A percentile compares a stretch with the other conserved stretches of the same genome.
phyloP scores from a whole-genome alignment of 768 basidiomycete genomes.

The Boletus subcaerulescens region DNA sequence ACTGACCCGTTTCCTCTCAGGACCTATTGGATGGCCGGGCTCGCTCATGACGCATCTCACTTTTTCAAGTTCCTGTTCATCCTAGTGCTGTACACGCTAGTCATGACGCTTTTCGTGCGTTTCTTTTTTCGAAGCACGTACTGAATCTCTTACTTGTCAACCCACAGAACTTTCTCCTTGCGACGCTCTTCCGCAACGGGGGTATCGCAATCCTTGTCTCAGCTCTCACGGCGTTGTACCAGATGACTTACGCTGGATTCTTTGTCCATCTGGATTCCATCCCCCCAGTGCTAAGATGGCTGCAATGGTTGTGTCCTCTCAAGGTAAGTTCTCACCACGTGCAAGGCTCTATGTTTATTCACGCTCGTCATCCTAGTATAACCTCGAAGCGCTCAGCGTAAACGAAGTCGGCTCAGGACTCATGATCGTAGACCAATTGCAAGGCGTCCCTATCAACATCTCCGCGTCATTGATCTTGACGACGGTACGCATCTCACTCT shows the following conservation, averaged over 20 bases:
- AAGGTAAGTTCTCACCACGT: constrained; percentile 38
- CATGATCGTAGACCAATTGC: constrained; percentile 73
- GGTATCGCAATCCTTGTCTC: constrained; percentile 90
- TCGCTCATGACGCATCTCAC: constrained; percentile 69
- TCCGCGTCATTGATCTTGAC: constrained; percentile 87
- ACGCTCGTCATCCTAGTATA: constrained; percentile 36
- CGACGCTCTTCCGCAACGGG: constrained; percentile 76
- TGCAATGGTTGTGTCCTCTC: constrained; percentile 86
- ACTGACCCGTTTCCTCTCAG: constrained; percentile 34
- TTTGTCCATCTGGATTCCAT: constrained; percentile 86
- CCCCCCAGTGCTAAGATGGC: constrained; percentile 89
- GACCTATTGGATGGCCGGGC: constrained; percentile 95
- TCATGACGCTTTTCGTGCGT: constrained; percentile 83
- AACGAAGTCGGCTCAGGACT: constrained; percentile 92
- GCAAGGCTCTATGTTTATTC: neutral
- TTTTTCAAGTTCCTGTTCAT: constrained; percentile 97
- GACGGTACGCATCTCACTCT: constrained; percentile 44
- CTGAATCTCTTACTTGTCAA: neutral
- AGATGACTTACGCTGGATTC: constrained; percentile 90
- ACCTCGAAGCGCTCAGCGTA: constrained; percentile 81
- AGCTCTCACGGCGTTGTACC: constrained; percentile 69
- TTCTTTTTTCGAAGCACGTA: neutral
- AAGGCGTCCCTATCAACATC: constrained; percentile 79
- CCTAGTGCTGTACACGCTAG: constrained; percentile 78
- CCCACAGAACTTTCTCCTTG: constrained; percentile 85